A percentile compares a stretch with the other conserved stretches of the same genome.
Conservation (phyloP, 306 rosid species). For the Medicago lupulina region DNA sequence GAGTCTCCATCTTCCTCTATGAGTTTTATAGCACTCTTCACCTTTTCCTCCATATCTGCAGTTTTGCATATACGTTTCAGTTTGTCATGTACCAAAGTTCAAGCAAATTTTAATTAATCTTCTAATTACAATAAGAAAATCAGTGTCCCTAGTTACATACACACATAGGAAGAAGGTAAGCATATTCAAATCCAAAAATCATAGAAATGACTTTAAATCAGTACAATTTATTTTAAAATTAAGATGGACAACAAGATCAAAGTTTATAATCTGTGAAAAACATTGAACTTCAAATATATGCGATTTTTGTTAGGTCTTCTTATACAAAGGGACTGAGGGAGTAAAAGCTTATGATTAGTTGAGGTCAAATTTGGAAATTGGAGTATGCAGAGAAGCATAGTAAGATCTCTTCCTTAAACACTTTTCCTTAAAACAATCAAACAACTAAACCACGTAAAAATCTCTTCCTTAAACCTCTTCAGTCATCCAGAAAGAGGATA, state of each 20-base stretch:
- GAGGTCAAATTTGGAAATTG: not conserved
- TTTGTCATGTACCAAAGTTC: conserved; percentile 9
- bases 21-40: conserved; percentile 59
- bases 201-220: conserved; percentile 12
- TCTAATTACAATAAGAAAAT: conserved; percentile 19
- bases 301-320: too few relatives aligned
- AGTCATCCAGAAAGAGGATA: not conserved
- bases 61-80: conserved; percentile 22
- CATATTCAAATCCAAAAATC: not conserved
- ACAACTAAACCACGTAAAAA: not conserved
- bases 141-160: conserved; percentile 13
- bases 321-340: too few relatives aligned
- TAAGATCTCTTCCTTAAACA: too few relatives aligned
- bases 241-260: conserved; percentile 15
- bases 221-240: not conserved
- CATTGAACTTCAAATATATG: too few relatives aligned
- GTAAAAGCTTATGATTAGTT: not conserved
- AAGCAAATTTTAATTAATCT: too few relatives aligned
- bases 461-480: conserved; percentile 29
- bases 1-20: conserved; percentile 93
- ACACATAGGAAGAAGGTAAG: not conserved
- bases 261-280: not conserved
- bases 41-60: conserved; percentile 97
- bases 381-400: conserved; percentile 23
- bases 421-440: too few relatives aligned